Evolutionary conservation across 176 grass and related monocot genomes (phyloP).

Genomic region (Rhynchospora tenuis): DNA sequence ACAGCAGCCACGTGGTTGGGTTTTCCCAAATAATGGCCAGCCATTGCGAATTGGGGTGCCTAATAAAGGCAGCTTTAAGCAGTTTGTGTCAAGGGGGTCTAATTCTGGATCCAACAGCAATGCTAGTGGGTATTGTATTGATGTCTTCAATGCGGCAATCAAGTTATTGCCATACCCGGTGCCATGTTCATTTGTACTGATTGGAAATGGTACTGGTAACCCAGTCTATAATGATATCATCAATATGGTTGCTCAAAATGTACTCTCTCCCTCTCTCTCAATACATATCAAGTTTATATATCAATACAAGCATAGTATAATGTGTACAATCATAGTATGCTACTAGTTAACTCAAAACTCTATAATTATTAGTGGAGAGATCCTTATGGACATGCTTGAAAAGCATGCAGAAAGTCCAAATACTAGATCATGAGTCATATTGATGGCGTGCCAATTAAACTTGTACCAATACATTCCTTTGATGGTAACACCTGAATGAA

Average conservation of each 20-base stretch:
- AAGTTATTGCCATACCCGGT: conserved; percentile 71
- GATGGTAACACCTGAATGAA: not conserved
- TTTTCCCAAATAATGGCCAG: conserved; percentile 66
- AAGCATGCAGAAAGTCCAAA: not conserved
- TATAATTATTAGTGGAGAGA: not conserved
- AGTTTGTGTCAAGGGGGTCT: conserved; percentile 43
- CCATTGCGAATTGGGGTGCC: conserved; percentile 73
- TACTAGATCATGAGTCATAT: not conserved
- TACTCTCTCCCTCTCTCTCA: conserved; percentile 30
- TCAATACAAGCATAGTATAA: not conserved
- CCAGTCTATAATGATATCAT: conserved; percentile 57
- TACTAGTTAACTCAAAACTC: conserved; percentile 16
- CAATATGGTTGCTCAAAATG: conserved; percentile 54
- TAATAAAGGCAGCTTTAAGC: conserved; percentile 67
- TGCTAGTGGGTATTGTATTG: conserved; percentile 57
- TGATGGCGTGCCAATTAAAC: not conserved
- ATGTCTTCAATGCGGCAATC: conserved; percentile 65
- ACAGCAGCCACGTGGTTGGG: conserved; percentile 53
- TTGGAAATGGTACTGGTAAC: conserved; percentile 57
- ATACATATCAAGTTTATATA: not conserved
- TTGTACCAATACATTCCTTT: not conserved
- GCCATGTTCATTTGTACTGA: conserved; percentile 49
- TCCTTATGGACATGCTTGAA: not conserved
- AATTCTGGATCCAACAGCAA: conserved; percentile 32
- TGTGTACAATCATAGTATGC: not conserved